These are phyloP conservation scores for Penicillium sp. DNA, from an alignment of 2,329 filamentous ascomycete species.

Conservation along the genomic window DNA sequence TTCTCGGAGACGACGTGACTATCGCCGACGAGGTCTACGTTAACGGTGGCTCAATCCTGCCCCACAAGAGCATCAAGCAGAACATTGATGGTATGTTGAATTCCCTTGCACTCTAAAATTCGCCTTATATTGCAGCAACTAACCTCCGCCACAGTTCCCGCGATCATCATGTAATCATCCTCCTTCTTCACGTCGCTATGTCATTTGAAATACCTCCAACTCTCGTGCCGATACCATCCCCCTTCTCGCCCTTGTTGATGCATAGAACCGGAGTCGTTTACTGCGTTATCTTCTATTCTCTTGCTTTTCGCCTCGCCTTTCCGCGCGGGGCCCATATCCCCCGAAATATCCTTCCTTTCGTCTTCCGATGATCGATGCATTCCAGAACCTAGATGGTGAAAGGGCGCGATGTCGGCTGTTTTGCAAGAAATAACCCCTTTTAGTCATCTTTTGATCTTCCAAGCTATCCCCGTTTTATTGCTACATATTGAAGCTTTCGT, in stretches of 20 bases:
- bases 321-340: constrained; percentile 15
- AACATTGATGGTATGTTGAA: constrained; percentile 76
- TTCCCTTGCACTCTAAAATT: background rate
- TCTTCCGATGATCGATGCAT: constrained; percentile 20
- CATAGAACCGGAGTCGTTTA: constrained; percentile 43
- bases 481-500: constrained; percentile 7
- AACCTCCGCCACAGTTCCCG: constrained; percentile 39
- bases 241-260: constrained; percentile 29
- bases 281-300: constrained; percentile 31
- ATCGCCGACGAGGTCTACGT: constrained; percentile 99
- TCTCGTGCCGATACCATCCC: constrained; percentile 28
- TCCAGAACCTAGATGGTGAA: constrained; percentile 37
- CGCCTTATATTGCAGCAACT: constrained; percentile 2
- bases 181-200: constrained; percentile 30
- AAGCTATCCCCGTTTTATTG: constrained; percentile 10
- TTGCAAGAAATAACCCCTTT: constrained; percentile 24
- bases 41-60: constrained; percentile 91
- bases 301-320: constrained; percentile 13
- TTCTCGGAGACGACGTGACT: constrained; percentile 94
- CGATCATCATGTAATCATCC: constrained; percentile 51
- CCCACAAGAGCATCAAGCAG: constrained; percentile 98
- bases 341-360: constrained; percentile 19
- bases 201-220: constrained; percentile 23
- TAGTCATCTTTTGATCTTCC: constrained; percentile 19
- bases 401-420: constrained; percentile 21